phyloP scores from a whole-genome alignment of 2,329 filamentous ascomycete species.

The Talaromyces sp. region DNA sequence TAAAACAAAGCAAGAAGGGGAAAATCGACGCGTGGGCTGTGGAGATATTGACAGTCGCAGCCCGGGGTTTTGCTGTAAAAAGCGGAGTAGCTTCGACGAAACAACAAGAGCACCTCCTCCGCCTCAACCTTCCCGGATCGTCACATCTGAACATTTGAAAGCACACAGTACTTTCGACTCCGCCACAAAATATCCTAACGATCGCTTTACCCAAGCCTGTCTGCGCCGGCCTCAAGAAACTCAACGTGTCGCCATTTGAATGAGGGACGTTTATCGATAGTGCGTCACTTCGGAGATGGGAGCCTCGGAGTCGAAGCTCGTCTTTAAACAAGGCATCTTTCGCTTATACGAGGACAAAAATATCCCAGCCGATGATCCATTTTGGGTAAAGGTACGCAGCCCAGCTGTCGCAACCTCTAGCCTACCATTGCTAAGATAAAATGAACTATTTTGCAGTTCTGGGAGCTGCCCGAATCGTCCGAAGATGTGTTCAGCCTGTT shows the following conservation, averaged over 20 bases:
- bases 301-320: slow-evolving; percentile 96
- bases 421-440: not conserved
- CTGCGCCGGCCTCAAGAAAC: not conserved
- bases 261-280: slow-evolving; percentile 18
- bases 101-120: not conserved
- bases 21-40: not conserved
- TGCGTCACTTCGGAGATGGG: slow-evolving; percentile 59
- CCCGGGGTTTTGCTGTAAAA: not conserved
- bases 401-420: not conserved
- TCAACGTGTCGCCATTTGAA: not conserved
- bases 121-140: not conserved
- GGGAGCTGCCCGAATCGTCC: slow-evolving; percentile 90
- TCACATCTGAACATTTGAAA: not conserved
- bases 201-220: not conserved
- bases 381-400: slow-evolving; percentile 81
- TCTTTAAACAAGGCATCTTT: slow-evolving; percentile 98
- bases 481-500: slow-evolving; percentile 98
- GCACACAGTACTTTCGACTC: not conserved
- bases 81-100: not conserved
- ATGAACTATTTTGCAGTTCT: slow-evolving; percentile 64
- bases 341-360: slow-evolving; percentile 84
- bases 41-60: not conserved
- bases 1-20: not conserved
- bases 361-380: slow-evolving; percentile 80
- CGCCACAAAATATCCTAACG: not conserved